Percentiles rank a stretch among this genome's conserved stretches.
Conservation (phyloP, 352 stramenopile species). For the Discostella stelligera region DNA sequence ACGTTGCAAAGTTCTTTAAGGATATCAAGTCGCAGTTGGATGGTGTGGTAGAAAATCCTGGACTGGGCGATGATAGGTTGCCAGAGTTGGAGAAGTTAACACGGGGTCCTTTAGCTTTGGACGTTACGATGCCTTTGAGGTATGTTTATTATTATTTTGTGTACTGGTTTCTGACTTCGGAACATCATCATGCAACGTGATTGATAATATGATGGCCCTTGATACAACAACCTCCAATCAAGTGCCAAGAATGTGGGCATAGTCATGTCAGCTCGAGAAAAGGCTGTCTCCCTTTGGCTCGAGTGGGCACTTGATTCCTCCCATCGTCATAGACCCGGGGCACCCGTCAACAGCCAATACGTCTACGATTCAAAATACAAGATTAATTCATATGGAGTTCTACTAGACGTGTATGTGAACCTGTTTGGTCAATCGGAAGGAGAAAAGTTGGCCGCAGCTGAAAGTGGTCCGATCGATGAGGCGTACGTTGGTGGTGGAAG, state of each 20-base stretch:
- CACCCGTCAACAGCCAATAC: conserved; percentile 76
- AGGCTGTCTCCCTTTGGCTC: conserved; percentile 61
- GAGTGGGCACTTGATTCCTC: conserved; percentile 57
- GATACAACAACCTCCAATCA: neutral
- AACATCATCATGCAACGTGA: too few species aligned
- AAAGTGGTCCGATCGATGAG: conserved; percentile 78
- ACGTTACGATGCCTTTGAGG: conserved; percentile 64
- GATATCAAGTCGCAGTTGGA: conserved; percentile 20
- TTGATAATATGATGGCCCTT: too few species aligned
- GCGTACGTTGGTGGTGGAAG: conserved; percentile 78
- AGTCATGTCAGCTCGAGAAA: conserved; percentile 55
- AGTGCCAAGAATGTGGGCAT: conserved; percentile 57
- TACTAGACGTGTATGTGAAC: conserved; percentile 59
- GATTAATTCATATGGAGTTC: conserved; percentile 64
- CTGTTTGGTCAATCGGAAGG: conserved; percentile 64
- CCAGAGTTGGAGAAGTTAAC: conserved; percentile 65
- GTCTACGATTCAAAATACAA: conserved; percentile 80
- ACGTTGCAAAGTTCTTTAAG: conserved; percentile 40
- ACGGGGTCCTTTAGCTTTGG: conserved; percentile 57
- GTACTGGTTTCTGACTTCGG: neutral
- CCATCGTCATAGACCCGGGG: conserved; percentile 66
- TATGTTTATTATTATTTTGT: conserved; percentile 14
- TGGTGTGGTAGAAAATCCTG: conserved; percentile 21
- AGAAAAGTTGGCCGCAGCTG: conserved; percentile 59
- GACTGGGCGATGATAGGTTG: conserved; percentile 10